phyloP scores from a whole-genome alignment of 306 rosid genomes.

The Malus sieversii region DNA sequence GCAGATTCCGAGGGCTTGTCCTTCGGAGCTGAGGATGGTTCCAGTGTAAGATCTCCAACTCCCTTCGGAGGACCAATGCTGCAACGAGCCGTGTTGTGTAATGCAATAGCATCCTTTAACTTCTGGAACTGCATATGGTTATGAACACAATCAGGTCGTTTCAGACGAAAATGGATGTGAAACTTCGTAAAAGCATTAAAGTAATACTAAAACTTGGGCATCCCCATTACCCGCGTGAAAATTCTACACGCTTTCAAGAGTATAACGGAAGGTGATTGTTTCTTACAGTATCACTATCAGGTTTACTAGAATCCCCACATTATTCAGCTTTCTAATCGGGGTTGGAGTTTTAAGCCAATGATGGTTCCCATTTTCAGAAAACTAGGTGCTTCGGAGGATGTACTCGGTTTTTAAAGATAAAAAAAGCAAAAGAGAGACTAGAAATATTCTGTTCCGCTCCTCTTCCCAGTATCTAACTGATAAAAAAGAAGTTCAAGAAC shows the following conservation, averaged over 20 bases:
- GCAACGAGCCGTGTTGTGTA: slow-evolving; percentile 92
- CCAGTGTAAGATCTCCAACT: slow-evolving; percentile 53
- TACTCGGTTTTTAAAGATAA: neutral
- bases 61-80: slow-evolving; percentile 89
- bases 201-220: neutral
- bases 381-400: neutral
- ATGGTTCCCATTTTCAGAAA: neutral
- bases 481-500: neutral
- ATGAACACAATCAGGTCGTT: slow-evolving; percentile 8
- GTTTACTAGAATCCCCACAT: neutral
- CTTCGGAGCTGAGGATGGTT: slow-evolving; percentile 43
- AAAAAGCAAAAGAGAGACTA: neutral
- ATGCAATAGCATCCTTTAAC: slow-evolving; percentile 80
- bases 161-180: neutral
- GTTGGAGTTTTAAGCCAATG: neutral
- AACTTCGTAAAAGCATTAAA: neutral
- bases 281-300: neutral
- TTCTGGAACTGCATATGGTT: slow-evolving; percentile 69
- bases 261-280: neutral
- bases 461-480: neutral
- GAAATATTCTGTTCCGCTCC: neutral
- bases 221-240: neutral
- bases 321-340: neutral
- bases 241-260: neutral
- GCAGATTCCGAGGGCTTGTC: slow-evolving; percentile 49